Base-by-base conservation (phyloP, 139 green algal genomes). In the Astrephomene gubernaculifera region DNA sequence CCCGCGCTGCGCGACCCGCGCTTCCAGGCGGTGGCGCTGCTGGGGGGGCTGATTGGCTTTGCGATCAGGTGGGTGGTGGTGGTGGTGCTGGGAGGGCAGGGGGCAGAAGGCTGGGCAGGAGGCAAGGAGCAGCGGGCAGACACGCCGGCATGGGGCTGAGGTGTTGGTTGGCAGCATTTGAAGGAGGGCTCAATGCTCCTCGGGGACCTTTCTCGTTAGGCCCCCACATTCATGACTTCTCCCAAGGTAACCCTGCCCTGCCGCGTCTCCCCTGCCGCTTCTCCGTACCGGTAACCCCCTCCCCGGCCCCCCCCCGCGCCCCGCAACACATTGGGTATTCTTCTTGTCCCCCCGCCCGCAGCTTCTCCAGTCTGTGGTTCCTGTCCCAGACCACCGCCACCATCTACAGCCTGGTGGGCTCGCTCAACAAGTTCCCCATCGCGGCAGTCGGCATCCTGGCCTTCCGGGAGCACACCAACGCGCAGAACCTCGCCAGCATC, bases 371-470 rank as follows among this genome's bases (percentile, higher is more conserved):
- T 0, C 87, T 99, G 24, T 99, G 96, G 96, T 99, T 98, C 90
- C 88, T 99, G 52, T 63, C 39, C 49, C 68, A 94, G 53, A 99
- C 96, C 12, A 98, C 96, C 6, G 94, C 96, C 38, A 98, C 95
- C 33, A 97, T 95, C 31, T 98, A 98, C 90, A 92, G 74, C 44
- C 85, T 99, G 7, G 93, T 98, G 2, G 96, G 96, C 38, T 95
- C 92, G 3, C 85, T 98, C 31, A 98, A 98, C 90, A 98, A 98
- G 89, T 95, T 99, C 61, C 96, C 96, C 1, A 89, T 98, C 29
- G 95, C 96, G 0, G 25, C 98, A 4, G 87, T 98, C 1, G 96
- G 96, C 45, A 91, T 99, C 19, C 24, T 98, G 10, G 74, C 91
- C 10, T 99, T 98, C 89, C 82, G 93, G 25, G 89, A 94, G 49